Evolutionary conservation across 2,329 filamentous ascomycete genomes (phyloP).

Genomic region (Apiospora aurea): DNA sequence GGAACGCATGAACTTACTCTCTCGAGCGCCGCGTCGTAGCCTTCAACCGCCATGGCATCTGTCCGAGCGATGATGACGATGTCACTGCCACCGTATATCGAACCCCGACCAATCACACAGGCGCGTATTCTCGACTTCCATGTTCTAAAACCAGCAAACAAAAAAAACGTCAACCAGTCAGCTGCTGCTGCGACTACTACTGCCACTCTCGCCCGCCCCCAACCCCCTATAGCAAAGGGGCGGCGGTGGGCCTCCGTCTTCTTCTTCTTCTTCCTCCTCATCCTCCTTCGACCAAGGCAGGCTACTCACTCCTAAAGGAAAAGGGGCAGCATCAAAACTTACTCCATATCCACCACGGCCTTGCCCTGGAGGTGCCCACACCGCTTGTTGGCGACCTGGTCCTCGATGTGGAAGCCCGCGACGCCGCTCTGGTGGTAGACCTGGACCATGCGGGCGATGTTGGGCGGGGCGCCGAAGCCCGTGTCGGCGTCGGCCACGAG

Average conservation of each 20-base stretch:
- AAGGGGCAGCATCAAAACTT: constrained; percentile 27
- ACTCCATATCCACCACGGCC: constrained; percentile 42
- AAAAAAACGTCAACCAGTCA: neutral
- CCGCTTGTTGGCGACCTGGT: constrained; percentile 46
- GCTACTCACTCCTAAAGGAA: neutral
- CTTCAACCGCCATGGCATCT: constrained; percentile 41
- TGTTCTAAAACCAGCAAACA: constrained; percentile 18
- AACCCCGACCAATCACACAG: constrained; percentile 40
- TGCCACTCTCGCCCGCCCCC: too few species aligned
- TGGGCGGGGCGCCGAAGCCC: constrained; percentile 60
- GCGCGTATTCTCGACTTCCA: constrained; percentile 27
- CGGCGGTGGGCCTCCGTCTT: too few species aligned
- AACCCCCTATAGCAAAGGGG: too few species aligned
- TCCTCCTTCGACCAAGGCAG: neutral
- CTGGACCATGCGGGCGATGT: constrained; percentile 57
- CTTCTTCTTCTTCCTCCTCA: too few species aligned
- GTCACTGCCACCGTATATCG: constrained; percentile 48
- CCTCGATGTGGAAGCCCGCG: constrained; percentile 44
- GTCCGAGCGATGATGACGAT: constrained; percentile 68
- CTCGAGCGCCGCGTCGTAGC: constrained; percentile 24
- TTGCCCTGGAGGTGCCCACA: constrained; percentile 49
- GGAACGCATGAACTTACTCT: neutral
- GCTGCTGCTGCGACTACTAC: neutral
- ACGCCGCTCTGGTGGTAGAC: constrained; percentile 41
- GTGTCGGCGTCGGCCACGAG: constrained; percentile 69